A percentile compares a stretch with the other conserved stretches of the same genome.
Evolutionary conservation across 2,329 filamentous ascomycete genomes (phyloP).

Genomic region (Apiospora hydei): DNA sequence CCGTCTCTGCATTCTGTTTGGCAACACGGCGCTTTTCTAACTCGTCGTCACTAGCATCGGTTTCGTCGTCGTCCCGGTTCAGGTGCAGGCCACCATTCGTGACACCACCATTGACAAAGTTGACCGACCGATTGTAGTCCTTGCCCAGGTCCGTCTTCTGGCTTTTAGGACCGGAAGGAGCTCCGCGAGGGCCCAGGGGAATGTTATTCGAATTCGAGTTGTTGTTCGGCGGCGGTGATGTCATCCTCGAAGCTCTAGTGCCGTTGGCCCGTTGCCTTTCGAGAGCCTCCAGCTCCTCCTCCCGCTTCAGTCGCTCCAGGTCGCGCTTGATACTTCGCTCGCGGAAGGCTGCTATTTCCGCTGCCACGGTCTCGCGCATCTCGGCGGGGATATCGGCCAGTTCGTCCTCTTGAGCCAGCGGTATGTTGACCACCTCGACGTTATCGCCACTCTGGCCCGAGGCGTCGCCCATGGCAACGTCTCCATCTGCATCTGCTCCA

Average conservation of each 20-base stretch:
- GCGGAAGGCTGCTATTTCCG: slow-evolving; percentile 92
- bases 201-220: slow-evolving; percentile 70
- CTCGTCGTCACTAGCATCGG: slow-evolving; percentile 86
- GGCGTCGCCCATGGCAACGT: slow-evolving; percentile 72
- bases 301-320: slow-evolving; percentile 82
- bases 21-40: slow-evolving; percentile 75
- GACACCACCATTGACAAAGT: slow-evolving; percentile 82
- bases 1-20: slow-evolving; percentile 76
- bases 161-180: slow-evolving; percentile 70
- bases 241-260: slow-evolving; percentile 69
- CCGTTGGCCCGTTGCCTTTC: slow-evolving; percentile 78
- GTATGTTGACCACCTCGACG: slow-evolving; percentile 89
- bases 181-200: slow-evolving; percentile 76
- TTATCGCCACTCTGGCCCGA: slow-evolving; percentile 64
- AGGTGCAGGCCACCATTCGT: slow-evolving; percentile 65
- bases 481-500: slow-evolving; percentile 68
- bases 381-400: slow-evolving; percentile 94
- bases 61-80: slow-evolving; percentile 82
- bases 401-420: slow-evolving; percentile 88
- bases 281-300: slow-evolving; percentile 90
- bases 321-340: slow-evolving; percentile 90
- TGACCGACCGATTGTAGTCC: slow-evolving; percentile 66
- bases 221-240: slow-evolving; percentile 67
- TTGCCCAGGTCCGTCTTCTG: slow-evolving; percentile 58
- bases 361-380: slow-evolving; percentile 93